Evolutionary conservation across 2,329 filamentous ascomycete genomes (phyloP).

Genomic region (Epichloe amarillans): DNA sequence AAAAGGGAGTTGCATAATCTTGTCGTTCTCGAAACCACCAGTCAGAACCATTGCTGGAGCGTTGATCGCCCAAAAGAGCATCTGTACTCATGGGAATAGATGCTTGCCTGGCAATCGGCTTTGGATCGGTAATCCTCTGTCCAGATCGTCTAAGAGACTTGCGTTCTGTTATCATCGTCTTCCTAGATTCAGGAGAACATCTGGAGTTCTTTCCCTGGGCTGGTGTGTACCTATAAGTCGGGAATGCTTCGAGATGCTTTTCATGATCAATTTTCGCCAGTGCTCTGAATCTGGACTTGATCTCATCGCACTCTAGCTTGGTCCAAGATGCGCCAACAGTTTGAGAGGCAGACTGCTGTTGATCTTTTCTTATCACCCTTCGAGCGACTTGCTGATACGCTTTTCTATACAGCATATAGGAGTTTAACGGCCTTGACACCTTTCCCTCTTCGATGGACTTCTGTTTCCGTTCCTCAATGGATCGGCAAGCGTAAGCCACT

Average conservation of each 20-base stretch:
- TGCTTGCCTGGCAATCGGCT: not conserved
- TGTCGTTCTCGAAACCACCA: conserved; percentile 1
- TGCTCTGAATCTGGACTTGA: conserved; percentile 63
- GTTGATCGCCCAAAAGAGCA: not conserved
- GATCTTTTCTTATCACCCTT: conserved; percentile 74
- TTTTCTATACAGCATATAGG: conserved; percentile 94
- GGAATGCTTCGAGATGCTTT: conserved; percentile 76
- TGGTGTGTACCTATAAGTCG: conserved; percentile 87
- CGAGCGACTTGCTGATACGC: conserved; percentile 73
- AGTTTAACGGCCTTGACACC: conserved; percentile 79
- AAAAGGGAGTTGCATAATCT: not conserved
- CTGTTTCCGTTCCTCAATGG: conserved; percentile 3
- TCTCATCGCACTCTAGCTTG: conserved; percentile 55
- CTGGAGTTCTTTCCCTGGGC: conserved; percentile 43
- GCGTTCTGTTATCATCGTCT: conserved; percentile 12
- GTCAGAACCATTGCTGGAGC: not conserved
- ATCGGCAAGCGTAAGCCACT: conserved; percentile 2
- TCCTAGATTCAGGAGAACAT: conserved; percentile 3
- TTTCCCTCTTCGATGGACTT: conserved; percentile 23
- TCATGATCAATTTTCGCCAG: conserved; percentile 69
- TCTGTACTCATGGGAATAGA: not conserved
- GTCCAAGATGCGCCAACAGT: conserved; percentile 78
- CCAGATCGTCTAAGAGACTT: conserved; percentile 29
- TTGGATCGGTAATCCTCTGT: not conserved
- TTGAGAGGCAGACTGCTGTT: conserved; percentile 84